Evolutionary conservation across 805 yeast species (phyloP), one percentile per base, ranked within the genome.

Genomic region (Candida morakotiae): DNA sequence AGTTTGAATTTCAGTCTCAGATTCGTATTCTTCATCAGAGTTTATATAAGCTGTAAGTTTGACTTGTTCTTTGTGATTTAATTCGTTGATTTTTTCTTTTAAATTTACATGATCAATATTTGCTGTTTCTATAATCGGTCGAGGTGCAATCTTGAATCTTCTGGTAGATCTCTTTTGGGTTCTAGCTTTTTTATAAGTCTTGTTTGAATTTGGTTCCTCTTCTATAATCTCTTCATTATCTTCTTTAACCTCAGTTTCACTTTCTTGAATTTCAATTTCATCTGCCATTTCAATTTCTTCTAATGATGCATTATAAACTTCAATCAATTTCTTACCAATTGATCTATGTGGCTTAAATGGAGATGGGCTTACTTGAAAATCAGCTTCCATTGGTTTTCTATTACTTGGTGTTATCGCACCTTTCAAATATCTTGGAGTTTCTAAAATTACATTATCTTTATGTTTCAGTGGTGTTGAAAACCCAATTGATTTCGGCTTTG

Each of bases 131-230:
- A 39, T 42, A 14, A 56, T 46, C 0, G 80, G 75, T 42, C 64
- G 70, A 14, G 43, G 40, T 13, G 43, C 43, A 41, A 76, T 60
- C 41, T 71, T 74, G 56, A 70, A 67, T 35, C 78, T 59, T 37
- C 77, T 58, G 1, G 81, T 75, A 1, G 73, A 67, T 47, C 81
- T 55, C 54, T 76, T 76, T 29, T 71, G 75, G 0, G 80, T 75
- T 40, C 62, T 65, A 43, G 53, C 61, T 58, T 63, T 37, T 46
- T 43, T 37, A 48, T 45, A 33, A 36, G 13, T n/a, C 6, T 22
- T 34, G 10, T 31, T 24, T 6, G 36, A 39, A 7, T 44, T 44
- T 8, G 21, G 26, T 6, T 43, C 52, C 18, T 47, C 49, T 11
- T 42, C 40, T 2, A 26, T 33, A 9, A 39, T 33, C 19, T 10